Percentiles rank a stretch among this genome's conserved stretches.
phyloP scores from a whole-genome alignment of 768 basidiomycete species.

The Floccularia luteovirens region DNA sequence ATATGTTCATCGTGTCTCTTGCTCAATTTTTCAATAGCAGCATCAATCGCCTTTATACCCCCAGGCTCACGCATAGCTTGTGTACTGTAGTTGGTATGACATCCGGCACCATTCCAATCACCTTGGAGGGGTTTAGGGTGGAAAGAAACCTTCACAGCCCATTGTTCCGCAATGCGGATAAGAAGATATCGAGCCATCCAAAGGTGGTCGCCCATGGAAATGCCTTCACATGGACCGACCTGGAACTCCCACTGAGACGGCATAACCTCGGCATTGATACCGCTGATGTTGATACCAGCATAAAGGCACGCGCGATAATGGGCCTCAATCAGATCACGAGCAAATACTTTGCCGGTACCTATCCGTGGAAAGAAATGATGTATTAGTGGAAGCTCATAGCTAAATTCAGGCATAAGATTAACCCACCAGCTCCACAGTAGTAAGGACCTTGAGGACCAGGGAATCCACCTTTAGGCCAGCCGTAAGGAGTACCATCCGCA shows the following conservation, averaged over 20 bases:
- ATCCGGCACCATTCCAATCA: conserved; percentile 99
- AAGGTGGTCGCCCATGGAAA: conserved; percentile 98
- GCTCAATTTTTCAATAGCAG: conserved; percentile 87
- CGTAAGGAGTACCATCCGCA: conserved; percentile 81
- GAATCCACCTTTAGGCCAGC: conserved; percentile 99
- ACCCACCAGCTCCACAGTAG: conserved; percentile 95
- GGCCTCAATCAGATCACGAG: conserved; percentile 97
- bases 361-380: conserved; percentile 6
- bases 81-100: conserved; percentile 98
- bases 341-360: conserved; percentile 97
- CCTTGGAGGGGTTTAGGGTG: conserved; percentile 97
- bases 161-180: conserved; percentile 93
- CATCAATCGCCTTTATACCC: conserved; percentile 89
- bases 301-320: conserved; percentile 98
- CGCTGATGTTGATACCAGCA: conserved; percentile 93
- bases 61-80: conserved; percentile 89
- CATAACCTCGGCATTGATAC: conserved; percentile 99
- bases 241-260: conserved; percentile 99
- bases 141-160: conserved; percentile 97
- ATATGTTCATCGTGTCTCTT: conserved; percentile 94
- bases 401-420: conserved; percentile 2
- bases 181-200: conserved; percentile 99
- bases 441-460: conserved; percentile 99
- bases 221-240: conserved; percentile 96
- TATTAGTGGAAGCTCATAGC: too few relatives aligned